Percentiles rank a stretch among this genome's conserved stretches.
phyloP scores from a whole-genome alignment of 305 asterid species.

The Solanum hybrid region DNA sequence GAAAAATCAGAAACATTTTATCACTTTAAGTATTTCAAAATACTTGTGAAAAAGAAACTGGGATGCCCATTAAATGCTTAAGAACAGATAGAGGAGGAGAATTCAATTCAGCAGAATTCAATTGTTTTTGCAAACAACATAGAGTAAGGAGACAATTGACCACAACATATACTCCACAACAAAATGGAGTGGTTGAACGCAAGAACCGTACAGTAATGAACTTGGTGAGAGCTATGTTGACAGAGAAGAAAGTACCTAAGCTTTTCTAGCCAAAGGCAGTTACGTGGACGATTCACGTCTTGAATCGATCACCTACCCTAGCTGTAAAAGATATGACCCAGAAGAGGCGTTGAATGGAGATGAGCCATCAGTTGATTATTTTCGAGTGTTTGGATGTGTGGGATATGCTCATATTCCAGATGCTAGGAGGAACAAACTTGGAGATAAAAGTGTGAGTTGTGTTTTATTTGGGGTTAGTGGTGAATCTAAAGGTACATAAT shows the following conservation, averaged over 20 bases:
- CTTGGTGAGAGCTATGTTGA: not conserved
- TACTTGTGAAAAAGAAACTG: no score
- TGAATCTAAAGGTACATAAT: not conserved
- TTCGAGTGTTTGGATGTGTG: not conserved
- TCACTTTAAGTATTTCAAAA: no score
- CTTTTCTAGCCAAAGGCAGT: not conserved
- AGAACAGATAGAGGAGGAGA: no score
- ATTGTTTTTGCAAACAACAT: no score
- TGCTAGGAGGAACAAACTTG: not conserved
- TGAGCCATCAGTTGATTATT: not conserved
- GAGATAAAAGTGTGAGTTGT: not conserved
- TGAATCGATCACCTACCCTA: not conserved
- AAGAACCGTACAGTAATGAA: not conserved
- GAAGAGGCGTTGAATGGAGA: not conserved
- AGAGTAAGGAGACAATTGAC: no score
- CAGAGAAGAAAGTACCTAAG: not conserved
- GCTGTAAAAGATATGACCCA: not conserved
- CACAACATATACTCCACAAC: no score
- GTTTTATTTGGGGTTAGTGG: not conserved
- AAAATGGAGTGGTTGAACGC: no score
- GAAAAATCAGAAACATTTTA: no score
- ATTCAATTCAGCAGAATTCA: no score
- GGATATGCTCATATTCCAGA: not conserved
- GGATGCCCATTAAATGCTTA: no score
- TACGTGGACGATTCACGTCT: not conserved